Conservation (phyloP, 106 monocot species). For the Acorus calamus region DNA sequence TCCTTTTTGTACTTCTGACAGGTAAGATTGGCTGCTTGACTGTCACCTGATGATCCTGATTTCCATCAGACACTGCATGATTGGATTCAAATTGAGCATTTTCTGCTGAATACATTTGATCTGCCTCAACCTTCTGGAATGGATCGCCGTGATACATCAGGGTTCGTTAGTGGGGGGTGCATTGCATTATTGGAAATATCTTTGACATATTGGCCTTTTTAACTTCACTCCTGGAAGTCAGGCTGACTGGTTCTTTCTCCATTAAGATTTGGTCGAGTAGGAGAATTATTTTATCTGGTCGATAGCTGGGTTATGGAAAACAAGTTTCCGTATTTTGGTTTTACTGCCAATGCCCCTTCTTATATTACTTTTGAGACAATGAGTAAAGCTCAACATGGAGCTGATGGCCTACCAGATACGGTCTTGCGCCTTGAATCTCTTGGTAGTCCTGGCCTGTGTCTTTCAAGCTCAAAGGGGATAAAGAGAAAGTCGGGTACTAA, state of each 20-base stretch:
- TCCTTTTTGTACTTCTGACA: too few relatives aligned
- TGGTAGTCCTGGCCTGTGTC: slow-evolving; percentile 2
- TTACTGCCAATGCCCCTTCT: slow-evolving; percentile 3
- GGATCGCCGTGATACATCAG: slow-evolving; percentile 33
- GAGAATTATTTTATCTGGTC: background rate
- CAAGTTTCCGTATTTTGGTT: background rate
- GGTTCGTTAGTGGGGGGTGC: slow-evolving; percentile 42
- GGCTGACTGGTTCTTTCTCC: slow-evolving; percentile 16
- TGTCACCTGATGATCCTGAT: too few relatives aligned
- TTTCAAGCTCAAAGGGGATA: slow-evolving; percentile 4
- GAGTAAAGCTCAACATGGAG: too few relatives aligned
- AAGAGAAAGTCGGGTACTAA: slow-evolving; percentile 36
- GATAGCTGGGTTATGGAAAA: slow-evolving; percentile 5
- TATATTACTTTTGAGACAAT: background rate
- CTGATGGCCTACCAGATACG: background rate
- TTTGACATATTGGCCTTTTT: background rate
- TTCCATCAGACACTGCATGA: too few relatives aligned
- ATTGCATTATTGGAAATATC: background rate
- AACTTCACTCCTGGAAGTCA: slow-evolving; percentile 24
- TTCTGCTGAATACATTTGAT: too few relatives aligned
- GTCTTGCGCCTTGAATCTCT: slow-evolving; percentile 11
- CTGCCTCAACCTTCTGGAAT: slow-evolving; percentile 2
- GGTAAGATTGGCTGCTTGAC: too few relatives aligned
- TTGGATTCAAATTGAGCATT: too few relatives aligned
- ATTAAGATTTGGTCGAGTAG: slow-evolving; percentile 1